phyloP scores from a whole-genome alignment of 2,329 filamentous ascomycete species.

The Fusarium sp. region DNA sequence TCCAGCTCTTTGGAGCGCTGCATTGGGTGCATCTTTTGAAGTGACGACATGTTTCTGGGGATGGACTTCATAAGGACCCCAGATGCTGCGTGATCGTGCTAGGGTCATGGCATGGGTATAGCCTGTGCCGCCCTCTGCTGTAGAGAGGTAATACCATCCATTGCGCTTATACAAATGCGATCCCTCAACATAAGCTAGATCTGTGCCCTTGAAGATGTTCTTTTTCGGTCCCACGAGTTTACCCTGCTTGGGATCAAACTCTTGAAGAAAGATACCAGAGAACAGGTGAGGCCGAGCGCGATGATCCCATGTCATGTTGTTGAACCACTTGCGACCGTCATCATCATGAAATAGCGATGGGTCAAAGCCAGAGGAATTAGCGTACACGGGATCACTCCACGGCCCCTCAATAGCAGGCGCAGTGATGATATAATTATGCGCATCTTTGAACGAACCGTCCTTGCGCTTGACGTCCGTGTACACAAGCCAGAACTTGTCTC shows the following conservation, averaged over 20 bases:
- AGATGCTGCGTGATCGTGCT: constrained; percentile 59
- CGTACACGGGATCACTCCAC: constrained; percentile 68
- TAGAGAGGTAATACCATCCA: constrained; percentile 68
- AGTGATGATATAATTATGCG: constrained; percentile 70
- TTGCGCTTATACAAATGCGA: constrained; percentile 68
- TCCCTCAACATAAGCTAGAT: constrained; percentile 63
- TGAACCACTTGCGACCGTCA: constrained; percentile 64
- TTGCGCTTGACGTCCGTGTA: constrained; percentile 74
- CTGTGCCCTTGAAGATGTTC: constrained; percentile 65
- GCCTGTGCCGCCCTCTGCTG: constrained; percentile 68
- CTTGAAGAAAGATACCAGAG: constrained; percentile 66
- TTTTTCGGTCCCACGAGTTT: constrained; percentile 64
- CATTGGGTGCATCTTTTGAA: constrained; percentile 58
- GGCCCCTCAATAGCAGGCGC: constrained; percentile 63
- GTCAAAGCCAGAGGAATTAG: constrained; percentile 71
- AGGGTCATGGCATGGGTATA: constrained; percentile 70
- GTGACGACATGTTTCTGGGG: constrained; percentile 67
- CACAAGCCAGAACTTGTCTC: constrained; percentile 68
- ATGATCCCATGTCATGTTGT: constrained; percentile 67
- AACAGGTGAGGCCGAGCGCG: constrained; percentile 59
- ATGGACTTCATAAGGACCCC: constrained; percentile 70
- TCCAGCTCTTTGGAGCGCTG: constrained; percentile 61
- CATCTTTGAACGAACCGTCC: constrained; percentile 71
- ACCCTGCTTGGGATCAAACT: constrained; percentile 60
- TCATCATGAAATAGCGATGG: constrained; percentile 68